Conservation (phyloP, 176 grass and related monocot species). For the Avena insularis region DNA sequence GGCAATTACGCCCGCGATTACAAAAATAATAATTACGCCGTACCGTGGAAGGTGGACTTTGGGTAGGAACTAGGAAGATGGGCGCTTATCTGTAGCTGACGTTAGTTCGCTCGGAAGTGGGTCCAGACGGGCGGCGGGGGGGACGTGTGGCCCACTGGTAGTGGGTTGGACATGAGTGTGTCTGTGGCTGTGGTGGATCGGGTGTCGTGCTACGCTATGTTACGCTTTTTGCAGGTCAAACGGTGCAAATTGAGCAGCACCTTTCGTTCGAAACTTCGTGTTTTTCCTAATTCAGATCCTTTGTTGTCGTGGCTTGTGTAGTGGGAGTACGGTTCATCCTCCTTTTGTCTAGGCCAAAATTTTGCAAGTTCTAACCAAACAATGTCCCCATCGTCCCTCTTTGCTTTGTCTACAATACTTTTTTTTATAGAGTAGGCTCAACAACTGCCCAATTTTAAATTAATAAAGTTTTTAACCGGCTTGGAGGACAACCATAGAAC, state of each 20-base stretch:
- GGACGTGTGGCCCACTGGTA: background rate
- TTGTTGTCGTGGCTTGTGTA: no score
- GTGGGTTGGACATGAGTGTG: background rate
- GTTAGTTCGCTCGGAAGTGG: background rate
- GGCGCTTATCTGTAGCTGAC: no score
- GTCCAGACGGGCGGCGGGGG: rapidly evolving
- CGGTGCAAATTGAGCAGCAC: background rate
- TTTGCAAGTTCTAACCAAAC: no score
- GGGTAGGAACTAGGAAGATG: background rate
- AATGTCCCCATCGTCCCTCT: no score
- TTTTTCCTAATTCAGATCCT: background rate
- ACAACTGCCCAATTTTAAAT: no score
- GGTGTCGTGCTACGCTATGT: constrained; percentile 2
- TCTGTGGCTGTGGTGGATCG: background rate
- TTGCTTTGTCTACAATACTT: no score
- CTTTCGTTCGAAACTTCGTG: no score
- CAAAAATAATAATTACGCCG: background rate
- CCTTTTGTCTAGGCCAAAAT: no score
- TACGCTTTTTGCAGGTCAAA: constrained; percentile 38
- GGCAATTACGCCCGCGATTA: background rate
- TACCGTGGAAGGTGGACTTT: background rate
- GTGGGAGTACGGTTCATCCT: no score
- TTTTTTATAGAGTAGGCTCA: no score
- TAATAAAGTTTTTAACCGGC: no score
- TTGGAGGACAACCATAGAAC: no score